Evolutionary conservation across 306 rosid species (phyloP).

Genomic region (Erythrophleum fordii): DNA sequence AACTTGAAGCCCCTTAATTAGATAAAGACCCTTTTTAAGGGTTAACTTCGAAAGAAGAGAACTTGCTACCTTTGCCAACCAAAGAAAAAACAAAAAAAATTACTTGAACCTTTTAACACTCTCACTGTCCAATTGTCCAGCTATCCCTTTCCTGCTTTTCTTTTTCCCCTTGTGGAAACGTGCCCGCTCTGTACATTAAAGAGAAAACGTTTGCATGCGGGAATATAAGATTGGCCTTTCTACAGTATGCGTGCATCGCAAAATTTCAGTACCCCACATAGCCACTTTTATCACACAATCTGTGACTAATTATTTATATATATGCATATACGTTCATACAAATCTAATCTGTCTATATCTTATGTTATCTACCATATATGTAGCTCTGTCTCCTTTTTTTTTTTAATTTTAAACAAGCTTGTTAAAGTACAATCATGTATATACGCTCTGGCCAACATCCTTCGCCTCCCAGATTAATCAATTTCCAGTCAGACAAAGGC

Average conservation of each 20-base stretch:
- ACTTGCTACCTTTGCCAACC: not conserved
- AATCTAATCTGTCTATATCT: slow-evolving; percentile 28
- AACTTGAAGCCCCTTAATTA: slow-evolving; percentile 40
- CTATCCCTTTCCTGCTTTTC: slow-evolving; percentile 31
- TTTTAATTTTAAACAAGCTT: not conserved
- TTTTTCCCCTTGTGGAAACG: slow-evolving; percentile 60
- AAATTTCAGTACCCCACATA: slow-evolving; percentile 35
- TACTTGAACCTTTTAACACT: not conserved
- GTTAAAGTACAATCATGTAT: slow-evolving; percentile 36
- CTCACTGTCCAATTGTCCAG: slow-evolving; percentile 32
- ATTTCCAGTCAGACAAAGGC: not conserved
- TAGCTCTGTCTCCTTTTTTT: slow-evolving; percentile 15
- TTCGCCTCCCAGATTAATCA: slow-evolving; percentile 24
- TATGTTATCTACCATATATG: not conserved
- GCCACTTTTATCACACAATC: slow-evolving; percentile 23
- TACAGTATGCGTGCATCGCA: slow-evolving; percentile 64
- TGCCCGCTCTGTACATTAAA: slow-evolving; percentile 70
- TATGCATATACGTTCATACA: not conserved
- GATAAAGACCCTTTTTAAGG: slow-evolving; percentile 42
- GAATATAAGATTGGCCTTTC: slow-evolving; percentile 61
- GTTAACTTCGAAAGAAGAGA: not conserved
- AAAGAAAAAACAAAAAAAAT: not conserved
- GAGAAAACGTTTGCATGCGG: slow-evolving; percentile 81
- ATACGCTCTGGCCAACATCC: slow-evolving; percentile 33
- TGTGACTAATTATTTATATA: not conserved